These are phyloP conservation scores for Akanthomyces uredinophilus DNA, from an alignment of 2,329 filamentous ascomycete genomes.

Conservation along the genomic window DNA sequence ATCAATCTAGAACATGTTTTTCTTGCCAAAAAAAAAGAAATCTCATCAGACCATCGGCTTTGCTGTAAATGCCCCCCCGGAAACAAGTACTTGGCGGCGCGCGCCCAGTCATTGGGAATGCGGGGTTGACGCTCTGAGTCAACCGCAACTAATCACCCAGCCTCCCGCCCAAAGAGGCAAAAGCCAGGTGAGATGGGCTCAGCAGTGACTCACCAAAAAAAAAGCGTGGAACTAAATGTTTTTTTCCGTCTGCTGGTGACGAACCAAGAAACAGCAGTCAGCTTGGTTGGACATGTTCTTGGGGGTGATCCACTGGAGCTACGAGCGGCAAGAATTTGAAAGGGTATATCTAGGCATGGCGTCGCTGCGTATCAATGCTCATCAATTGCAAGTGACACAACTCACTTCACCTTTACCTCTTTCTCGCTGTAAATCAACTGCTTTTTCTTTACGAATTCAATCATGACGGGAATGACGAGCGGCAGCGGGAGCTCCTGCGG, in stretches of 20 bases:
- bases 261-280: neutral
- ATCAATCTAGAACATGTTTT: neutral
- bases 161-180: constrained; percentile 2
- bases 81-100: neutral
- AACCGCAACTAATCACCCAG: neutral
- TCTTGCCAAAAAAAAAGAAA: neutral
- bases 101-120: neutral
- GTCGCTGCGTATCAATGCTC: neutral
- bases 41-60: neutral
- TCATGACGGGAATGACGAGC: constrained; percentile 3
- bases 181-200: neutral
- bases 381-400: neutral
- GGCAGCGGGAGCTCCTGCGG: constrained; percentile 2
- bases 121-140: constrained; percentile 11
- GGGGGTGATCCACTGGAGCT: neutral
- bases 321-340: neutral
- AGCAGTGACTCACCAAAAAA: neutral
- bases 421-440: neutral
- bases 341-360: neutral
- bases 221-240: neutral
- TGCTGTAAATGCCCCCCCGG: too few relatives aligned
- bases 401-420: neutral
- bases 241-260: too few relatives aligned
- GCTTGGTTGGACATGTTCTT: neutral
- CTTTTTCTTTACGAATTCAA: neutral